phyloP scores from a whole-genome alignment of 805 yeast genomes.

The Sporopachydermia lactativora region DNA sequence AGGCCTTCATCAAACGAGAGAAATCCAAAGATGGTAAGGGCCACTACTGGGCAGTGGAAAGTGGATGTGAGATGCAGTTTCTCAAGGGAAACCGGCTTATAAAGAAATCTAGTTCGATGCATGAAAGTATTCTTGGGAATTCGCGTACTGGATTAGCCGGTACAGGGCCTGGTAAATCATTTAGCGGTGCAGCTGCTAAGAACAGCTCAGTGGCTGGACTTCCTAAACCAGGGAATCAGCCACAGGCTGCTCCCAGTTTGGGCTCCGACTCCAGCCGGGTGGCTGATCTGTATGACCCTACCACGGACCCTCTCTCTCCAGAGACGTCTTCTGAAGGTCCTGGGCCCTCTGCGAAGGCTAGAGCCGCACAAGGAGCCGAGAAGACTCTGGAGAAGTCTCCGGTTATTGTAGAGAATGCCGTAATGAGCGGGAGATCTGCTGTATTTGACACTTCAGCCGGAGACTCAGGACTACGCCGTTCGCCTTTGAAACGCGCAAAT shows the following conservation, averaged over 20 bases:
- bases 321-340: constrained; percentile 2
- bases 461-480: constrained; percentile 3
- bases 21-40: constrained; percentile 72
- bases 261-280: not conserved
- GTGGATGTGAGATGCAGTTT: constrained; percentile 74
- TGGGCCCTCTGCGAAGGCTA: not conserved
- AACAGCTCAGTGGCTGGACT: too few relatives aligned
- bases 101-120: not conserved
- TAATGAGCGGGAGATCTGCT: not conserved
- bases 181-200: too few relatives aligned
- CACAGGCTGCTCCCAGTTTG: not conserved
- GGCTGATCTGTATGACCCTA: constrained; percentile 2
- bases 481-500: constrained; percentile 7
- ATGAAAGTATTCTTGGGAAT: not conserved
- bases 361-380: not conserved
- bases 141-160: not conserved
- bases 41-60: constrained; percentile 84
- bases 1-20: constrained; percentile 83
- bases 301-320: constrained; percentile 5
- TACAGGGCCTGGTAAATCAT: too few relatives aligned
- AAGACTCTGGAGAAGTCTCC: not conserved
- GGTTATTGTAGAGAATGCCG: not conserved
- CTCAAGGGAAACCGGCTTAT: constrained; percentile 38
- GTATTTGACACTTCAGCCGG: not conserved
- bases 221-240: not conserved